Base-by-base conservation (phyloP, 2,329 filamentous ascomycete species). In the Malbranchea zuffiana region DNA sequence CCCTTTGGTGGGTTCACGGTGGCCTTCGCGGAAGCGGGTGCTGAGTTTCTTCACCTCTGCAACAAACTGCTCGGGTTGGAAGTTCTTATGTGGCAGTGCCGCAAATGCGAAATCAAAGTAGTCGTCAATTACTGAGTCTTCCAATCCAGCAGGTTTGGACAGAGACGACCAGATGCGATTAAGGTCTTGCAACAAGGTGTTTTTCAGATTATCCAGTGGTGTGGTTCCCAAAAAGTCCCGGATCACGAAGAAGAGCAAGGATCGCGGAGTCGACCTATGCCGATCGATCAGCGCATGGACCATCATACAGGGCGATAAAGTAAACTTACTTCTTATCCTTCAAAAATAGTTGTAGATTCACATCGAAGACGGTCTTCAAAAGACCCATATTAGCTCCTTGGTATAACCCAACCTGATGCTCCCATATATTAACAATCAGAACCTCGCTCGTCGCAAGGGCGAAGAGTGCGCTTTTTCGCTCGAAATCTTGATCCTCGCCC, bases 41-140 rank as follows among this genome's bases (percentile, higher is more conserved):
- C 85, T 82, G 23, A 98, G 72, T 50, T 79, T 82, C 47, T 78
- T 72, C 10, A 92, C 82, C 54, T 92, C 87, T 24, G 74, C 65
- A 24, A 80, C 69, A 53, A 98, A 98, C 59, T 87, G 83, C 16
- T 96, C 87, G 3, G 83, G 86, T 55, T 96, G 88, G 37, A 96
- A 72, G 43, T 94, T 86, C 67, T 98, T 98, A 69, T 98, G 90
- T 3, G 90, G 90, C 15, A 98, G 72, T 0, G 88, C 86, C 32
- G 87, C 84, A 54, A 98, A 98, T 37, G 86, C 87, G 61, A 98
- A 96, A 63, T 98, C 90, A 53, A 98, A 98, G 65, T 96, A 98
- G 56, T 98, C 88, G 50, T 90, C 83, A 47, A 98, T 96, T 40
- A 72, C 77, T 13, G 88, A 88, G 47, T 78, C 77, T 56, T 98